Percentiles rank a stretch among this genome's conserved stretches.
phyloP scores from a whole-genome alignment of 2,329 filamentous ascomycete genomes.

The Dactylellina sp. region DNA sequence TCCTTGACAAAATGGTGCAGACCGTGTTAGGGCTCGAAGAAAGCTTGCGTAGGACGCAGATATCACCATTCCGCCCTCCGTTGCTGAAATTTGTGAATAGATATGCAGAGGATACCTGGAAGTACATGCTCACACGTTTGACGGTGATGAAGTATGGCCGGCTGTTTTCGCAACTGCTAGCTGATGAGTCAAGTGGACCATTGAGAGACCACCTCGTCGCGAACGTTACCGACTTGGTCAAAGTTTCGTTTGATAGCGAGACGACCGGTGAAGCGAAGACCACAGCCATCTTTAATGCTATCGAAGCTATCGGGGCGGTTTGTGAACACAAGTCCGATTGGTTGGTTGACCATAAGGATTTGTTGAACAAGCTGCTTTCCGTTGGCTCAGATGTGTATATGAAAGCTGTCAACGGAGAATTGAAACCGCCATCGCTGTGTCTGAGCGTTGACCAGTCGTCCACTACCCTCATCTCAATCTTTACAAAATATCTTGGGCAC shows the following conservation, averaged over 20 bases:
- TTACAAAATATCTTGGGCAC: slow-evolving; percentile 81
- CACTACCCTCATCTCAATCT: slow-evolving; percentile 85
- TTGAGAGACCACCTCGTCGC: slow-evolving; percentile 80
- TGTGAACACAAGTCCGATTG: slow-evolving; percentile 76
- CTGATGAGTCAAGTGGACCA: slow-evolving; percentile 76
- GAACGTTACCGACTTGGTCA: slow-evolving; percentile 78
- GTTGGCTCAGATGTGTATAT: slow-evolving; percentile 83
- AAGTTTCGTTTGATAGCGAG: slow-evolving; percentile 72
- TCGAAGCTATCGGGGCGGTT: slow-evolving; percentile 85
- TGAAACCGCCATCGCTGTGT: slow-evolving; percentile 73
- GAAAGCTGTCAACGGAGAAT: slow-evolving; percentile 76
- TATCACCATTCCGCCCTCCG: slow-evolving; percentile 90
- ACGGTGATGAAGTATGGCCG: slow-evolving; percentile 89
- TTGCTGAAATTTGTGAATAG: slow-evolving; percentile 93
- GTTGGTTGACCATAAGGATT: slow-evolving; percentile 70
- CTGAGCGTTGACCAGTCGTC: slow-evolving; percentile 88
- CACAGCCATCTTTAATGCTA: slow-evolving; percentile 82
- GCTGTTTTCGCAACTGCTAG: slow-evolving; percentile 87
- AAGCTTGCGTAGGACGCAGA: slow-evolving; percentile 83
- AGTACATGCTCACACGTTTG: slow-evolving; percentile 80
- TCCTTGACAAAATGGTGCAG: slow-evolving; percentile 89
- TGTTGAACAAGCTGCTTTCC: slow-evolving; percentile 73
- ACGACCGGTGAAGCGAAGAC: slow-evolving; percentile 74
- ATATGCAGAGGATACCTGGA: slow-evolving; percentile 89
- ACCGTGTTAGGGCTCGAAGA: slow-evolving; percentile 90